Evolutionary conservation across 1,284 basidiomycete species (phyloP), one percentile per base, ranked within the genome.

Genomic region (Trametes versicolor): DNA sequence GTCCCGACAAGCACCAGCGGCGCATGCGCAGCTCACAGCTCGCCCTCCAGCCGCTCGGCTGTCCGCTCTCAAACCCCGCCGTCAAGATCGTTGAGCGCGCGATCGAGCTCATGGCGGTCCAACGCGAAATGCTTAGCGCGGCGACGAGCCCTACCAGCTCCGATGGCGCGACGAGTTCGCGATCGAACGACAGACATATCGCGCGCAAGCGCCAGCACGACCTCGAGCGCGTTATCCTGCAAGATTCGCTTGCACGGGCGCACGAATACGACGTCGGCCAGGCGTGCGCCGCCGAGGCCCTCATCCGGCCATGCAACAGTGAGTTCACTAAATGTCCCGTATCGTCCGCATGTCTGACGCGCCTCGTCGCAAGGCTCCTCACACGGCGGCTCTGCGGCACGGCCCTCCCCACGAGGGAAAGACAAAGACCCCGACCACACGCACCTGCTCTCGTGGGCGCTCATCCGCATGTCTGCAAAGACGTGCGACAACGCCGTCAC

Each of bases 401-500:
- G 10, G 48, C 25, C 48, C 15, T 19, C 29, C 3, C 50, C 4
- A 12, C 29, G 29, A 19, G 21, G 36, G 19, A 56, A 47, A 21
- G 37, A 29, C 21, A 47, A 43, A n/a, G 41, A n/a, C 2, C 7
- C 41, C 5, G 63, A 65, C 21, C 68, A 67, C 63, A 70, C 66
- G 45, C 69, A 70, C 61, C 64, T 70, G 5, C 69, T 70, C 56
- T 68, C 69, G 1, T 70, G 69, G 69, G 58, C 69, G 39, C 60
- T 70, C 51, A 54, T 70, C 29, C 64, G 66, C 60, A 68, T 70
- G 62, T 53, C 65, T 10, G 53, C 62, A 48, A 66, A 59, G 37
- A 32, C 62, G 45, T 37, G 29, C 48, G 64, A 64, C 51, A 70
- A 70, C 60, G 63, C 66, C n/a, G 32, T 54, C 41, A 65, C 63